A percentile compares a stretch with the other conserved stretches of the same genome.
Conservation (phyloP, 257 asterid species). For the Catharanthus roseus region DNA sequence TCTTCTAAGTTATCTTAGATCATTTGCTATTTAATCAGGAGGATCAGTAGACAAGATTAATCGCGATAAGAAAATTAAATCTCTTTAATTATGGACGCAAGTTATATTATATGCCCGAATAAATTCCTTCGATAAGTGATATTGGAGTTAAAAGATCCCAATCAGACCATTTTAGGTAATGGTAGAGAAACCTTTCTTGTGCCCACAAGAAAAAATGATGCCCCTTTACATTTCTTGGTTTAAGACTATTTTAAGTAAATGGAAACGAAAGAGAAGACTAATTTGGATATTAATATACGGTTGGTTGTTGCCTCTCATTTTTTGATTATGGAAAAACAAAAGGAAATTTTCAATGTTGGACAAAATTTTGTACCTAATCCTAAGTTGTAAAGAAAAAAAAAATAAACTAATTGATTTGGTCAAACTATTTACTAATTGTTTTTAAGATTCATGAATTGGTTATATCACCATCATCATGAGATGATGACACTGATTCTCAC, state of each 20-base stretch:
- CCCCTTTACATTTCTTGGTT: no score
- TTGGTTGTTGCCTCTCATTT: neutral
- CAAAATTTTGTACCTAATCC: neutral
- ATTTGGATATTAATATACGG: no score
- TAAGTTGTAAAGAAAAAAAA: neutral
- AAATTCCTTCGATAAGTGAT: no score
- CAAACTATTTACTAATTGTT: neutral
- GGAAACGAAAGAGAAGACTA: no score
- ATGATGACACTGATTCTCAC: conserved; percentile 5
- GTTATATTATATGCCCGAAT: no score
- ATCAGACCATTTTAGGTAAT: neutral
- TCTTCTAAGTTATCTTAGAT: no score
- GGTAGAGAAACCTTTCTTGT: neutral
- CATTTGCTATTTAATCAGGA: no score
- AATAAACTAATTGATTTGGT: neutral
- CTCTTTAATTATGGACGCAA: no score
- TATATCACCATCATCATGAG: neutral
- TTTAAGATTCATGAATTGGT: neutral
- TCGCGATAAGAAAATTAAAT: no score
- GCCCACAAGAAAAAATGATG: neutral
- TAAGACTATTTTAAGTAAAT: no score
- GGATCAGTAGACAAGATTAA: no score
- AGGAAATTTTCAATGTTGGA: neutral
- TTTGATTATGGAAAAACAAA: neutral
- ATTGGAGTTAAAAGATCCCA: neutral